phyloP scores from a whole-genome alignment of 2,329 filamentous ascomycete genomes.

The Celoporthe dispersa region DNA sequence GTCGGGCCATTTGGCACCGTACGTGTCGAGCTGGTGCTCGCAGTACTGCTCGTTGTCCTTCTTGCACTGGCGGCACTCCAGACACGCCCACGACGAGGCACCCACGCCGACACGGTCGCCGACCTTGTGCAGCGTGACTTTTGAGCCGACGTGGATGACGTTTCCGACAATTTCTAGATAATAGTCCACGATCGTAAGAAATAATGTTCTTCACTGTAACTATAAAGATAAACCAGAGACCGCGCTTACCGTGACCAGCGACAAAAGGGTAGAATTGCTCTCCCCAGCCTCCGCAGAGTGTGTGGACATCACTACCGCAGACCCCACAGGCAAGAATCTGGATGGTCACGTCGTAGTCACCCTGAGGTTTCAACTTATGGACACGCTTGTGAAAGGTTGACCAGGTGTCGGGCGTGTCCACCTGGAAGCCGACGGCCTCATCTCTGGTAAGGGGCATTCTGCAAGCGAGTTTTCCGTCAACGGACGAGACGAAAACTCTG shows the following conservation, averaged over 20 bases:
- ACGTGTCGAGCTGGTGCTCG: slow-evolving; percentile 63
- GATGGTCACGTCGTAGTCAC: slow-evolving; percentile 85
- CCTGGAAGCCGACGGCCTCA: slow-evolving; percentile 55
- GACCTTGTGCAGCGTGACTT: slow-evolving; percentile 62
- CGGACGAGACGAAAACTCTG: background rate
- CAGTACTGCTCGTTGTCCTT: slow-evolving; percentile 73
- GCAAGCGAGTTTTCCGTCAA: background rate
- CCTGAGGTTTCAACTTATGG: slow-evolving; percentile 84
- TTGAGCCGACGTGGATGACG: slow-evolving; percentile 68
- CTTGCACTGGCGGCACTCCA: slow-evolving; percentile 67
- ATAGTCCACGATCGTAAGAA: background rate
- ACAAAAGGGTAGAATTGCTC: slow-evolving; percentile 64
- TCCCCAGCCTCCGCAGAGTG: slow-evolving; percentile 71
- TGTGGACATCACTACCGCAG: slow-evolving; percentile 75
- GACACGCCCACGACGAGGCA: slow-evolving; percentile 68
- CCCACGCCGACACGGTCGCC: slow-evolving; percentile 72
- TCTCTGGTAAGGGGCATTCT: slow-evolving; percentile 18
- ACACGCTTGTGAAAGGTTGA: slow-evolving; percentile 70
- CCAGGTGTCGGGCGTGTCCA: slow-evolving; percentile 57
- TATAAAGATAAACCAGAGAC: background rate
- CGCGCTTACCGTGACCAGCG: slow-evolving; percentile 64
- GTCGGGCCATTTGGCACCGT: slow-evolving; percentile 57
- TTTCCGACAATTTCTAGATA: slow-evolving; percentile 68
- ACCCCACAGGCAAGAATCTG: slow-evolving; percentile 83
- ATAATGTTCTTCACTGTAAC: background rate